A percentile compares a stretch with the other conserved stretches of the same genome.
These are phyloP conservation scores for Pueraria montana DNA, from an alignment of 306 rosid genomes.

Conservation along the genomic window DNA sequence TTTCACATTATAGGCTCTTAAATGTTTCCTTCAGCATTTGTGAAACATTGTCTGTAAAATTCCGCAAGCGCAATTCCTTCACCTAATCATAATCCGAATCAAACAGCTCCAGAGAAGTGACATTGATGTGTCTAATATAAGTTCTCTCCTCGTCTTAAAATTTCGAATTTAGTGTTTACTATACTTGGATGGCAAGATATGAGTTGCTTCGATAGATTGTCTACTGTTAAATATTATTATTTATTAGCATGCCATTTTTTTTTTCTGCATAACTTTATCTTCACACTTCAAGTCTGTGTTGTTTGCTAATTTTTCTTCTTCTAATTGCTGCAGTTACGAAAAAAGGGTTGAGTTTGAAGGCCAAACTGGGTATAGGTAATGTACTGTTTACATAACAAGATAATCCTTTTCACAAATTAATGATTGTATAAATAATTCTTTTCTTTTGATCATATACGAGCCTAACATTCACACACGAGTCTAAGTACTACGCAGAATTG, in stretches of 20 bases:
- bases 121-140: constrained; percentile 1
- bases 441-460: background rate
- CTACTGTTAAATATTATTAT: background rate
- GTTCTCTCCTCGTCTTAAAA: background rate
- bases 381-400: constrained; percentile 14
- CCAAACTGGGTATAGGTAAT: constrained; percentile 45
- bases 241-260: background rate
- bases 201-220: background rate
- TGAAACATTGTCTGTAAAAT: constrained; percentile 3
- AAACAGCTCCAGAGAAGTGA: background rate
- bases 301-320: constrained; percentile 37
- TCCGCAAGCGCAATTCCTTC: background rate
- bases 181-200: background rate
- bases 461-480: background rate
- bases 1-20: constrained; percentile 14
- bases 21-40: constrained; percentile 8
- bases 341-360: background rate
- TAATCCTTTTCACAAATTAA: constrained; percentile 17
- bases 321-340: background rate
- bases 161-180: background rate
- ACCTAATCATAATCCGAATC: background rate
- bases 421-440: background rate
- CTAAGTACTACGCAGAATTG: background rate
- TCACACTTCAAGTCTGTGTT: constrained; percentile 19
- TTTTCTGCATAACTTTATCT: constrained; percentile 20